Base-by-base conservation (phyloP, 2,329 filamentous ascomycete species). In the Thelonectria rubi region DNA sequence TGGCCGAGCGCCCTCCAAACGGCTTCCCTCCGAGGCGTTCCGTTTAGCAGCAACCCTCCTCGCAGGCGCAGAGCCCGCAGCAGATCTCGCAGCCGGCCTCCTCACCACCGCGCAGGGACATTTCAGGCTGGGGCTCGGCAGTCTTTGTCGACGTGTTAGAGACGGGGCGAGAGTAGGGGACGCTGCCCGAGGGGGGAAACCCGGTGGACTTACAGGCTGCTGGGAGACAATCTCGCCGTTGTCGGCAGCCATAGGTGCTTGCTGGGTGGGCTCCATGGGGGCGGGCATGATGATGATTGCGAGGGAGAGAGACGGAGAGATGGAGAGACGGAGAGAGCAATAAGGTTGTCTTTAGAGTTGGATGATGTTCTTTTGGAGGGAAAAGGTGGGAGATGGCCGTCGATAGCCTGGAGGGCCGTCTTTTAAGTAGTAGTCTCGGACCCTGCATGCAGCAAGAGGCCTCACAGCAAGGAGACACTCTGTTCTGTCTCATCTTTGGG, bases 61-160 rank as follows among this genome's bases (percentile, higher is more conserved):
- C 70, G 66, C 79, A 81, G 52, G 71, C 78, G 70, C 79, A 81
- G 61, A 81, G 77, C 59, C 79, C 79, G 61, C 79, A 81, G 75
- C 79, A 81, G 62, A 81, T 69, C 68, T 81, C 79, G 60, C 79
- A 81, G 39, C 79, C 79, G 37, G 78, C 79, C 63, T 81, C 79
- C 65, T 81, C 79, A 65, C 79, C 79, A 68, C 79, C 79, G 43
- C 79, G 77, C 58, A 81, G 74, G 63, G 69, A 73, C 74, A 81
- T 78, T 34, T 80, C 75, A 56, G 78, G 77, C 61, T 80, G 77
- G 54, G 79, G 79, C 67, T 81, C 78, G 40, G 72, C 62, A 51
- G 73, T 40, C 78, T 79, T 65, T 53, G 62, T 54, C 17, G 6
- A 10, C 3, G n/a, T 50, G 32, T 45, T n/a, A 46, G 17, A 43